A percentile compares a stretch with the other conserved stretches of the same genome.
These are phyloP conservation scores for Aphanomyces astaci DNA, from an alignment of 352 stramenopile genomes.

Conservation along the genomic window DNA sequence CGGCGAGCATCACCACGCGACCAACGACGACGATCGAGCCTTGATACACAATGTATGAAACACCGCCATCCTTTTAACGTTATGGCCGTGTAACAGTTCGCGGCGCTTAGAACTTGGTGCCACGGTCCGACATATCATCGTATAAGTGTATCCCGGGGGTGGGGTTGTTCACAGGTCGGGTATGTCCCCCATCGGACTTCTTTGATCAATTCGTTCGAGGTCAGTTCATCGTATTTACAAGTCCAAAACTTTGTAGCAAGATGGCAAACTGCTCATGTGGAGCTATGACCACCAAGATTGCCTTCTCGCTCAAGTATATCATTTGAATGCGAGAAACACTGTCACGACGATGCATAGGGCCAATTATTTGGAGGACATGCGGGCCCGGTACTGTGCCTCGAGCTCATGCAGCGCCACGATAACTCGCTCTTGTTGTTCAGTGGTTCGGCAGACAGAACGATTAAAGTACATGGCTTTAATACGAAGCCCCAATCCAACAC, in stretches of 20 bases:
- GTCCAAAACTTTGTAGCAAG: conserved; percentile 36
- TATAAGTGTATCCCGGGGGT: conserved; percentile 12
- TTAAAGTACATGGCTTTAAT: conserved; percentile 35
- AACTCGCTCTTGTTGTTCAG: conserved; percentile 54
- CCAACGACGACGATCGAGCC: neutral
- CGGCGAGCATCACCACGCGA: neutral
- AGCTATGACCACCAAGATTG: conserved; percentile 27
- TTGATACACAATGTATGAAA: neutral
- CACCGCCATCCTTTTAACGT: neutral
- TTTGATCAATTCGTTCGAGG: no score
- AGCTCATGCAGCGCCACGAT: conserved; percentile 35
- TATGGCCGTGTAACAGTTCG: neutral
- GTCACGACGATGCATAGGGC: conserved; percentile 26
- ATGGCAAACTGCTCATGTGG: conserved; percentile 56
- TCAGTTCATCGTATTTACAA: no score
- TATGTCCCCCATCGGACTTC: conserved; percentile 25
- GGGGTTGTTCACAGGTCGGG: conserved; percentile 45
- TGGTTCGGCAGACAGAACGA: conserved; percentile 52
- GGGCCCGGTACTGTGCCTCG: conserved; percentile 44
- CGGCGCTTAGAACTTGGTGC: neutral
- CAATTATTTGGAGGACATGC: conserved; percentile 42
- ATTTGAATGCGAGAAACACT: no score
- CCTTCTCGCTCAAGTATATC: conserved; percentile 38
- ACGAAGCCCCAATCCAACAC: neutral
- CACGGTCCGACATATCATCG: neutral